A percentile compares a stretch with the other conserved stretches of the same genome.
Conservation (phyloP, 192 early-diverging fungal genomes). For the Coemansia sp. region DNA sequence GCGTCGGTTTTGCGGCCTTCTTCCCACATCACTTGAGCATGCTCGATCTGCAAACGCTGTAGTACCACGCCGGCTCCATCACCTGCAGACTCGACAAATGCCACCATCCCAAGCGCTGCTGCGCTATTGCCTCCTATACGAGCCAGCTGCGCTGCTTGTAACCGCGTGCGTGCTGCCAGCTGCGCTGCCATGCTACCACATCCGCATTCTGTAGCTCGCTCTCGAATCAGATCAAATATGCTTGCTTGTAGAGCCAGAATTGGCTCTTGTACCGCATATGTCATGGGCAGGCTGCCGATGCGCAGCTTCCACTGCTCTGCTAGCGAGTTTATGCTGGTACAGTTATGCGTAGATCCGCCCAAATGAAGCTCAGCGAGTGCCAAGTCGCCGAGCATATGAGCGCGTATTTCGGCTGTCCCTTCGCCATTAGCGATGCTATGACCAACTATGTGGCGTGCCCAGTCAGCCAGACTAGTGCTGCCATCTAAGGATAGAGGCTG, state of each 20-base stretch:
- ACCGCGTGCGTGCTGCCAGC: constrained; percentile 25
- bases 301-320: constrained; percentile 41
- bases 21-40: constrained; percentile 48
- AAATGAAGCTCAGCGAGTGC: constrained; percentile 23
- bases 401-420: constrained; percentile 19
- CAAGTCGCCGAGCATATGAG: constrained; percentile 52
- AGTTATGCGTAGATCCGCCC: constrained; percentile 5
- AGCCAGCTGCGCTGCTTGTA: constrained; percentile 49
- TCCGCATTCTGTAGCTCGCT: not conserved
- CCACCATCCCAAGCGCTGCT: constrained; percentile 45
- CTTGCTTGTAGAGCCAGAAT: constrained; percentile 45
- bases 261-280: constrained; percentile 44
- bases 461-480: constrained; percentile 6
- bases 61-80: constrained; percentile 16
- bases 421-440: not conserved
- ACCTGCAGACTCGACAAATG: constrained; percentile 35
- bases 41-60: constrained; percentile 43
- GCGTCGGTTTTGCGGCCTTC: constrained; percentile 42
- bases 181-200: constrained; percentile 22
- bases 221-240: constrained; percentile 31
- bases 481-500: not conserved
- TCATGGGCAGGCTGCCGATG: constrained; percentile 25
- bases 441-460: constrained; percentile 27
- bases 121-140: constrained; percentile 37
- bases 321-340: constrained; percentile 12